Percentiles rank a stretch among this genome's conserved stretches.
phyloP scores from a whole-genome alignment of 495 filamentous ascomycete species.

The Melanomma pulvis-pyrius region DNA sequence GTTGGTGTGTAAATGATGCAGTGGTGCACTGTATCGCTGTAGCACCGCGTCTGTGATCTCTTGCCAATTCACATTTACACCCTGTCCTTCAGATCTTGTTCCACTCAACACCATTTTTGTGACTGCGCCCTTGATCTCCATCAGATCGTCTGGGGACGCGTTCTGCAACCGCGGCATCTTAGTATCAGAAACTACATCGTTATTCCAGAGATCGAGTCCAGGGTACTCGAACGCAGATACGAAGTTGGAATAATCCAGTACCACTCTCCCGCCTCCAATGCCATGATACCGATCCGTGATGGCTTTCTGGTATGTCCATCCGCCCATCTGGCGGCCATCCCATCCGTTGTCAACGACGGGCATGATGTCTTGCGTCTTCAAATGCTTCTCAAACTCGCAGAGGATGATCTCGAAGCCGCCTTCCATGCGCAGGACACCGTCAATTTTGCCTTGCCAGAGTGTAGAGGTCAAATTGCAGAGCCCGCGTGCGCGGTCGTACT shows the following conservation, averaged over 20 bases:
- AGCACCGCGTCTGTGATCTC: conserved; percentile 63
- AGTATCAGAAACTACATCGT: conserved; percentile 8
- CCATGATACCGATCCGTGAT: conserved; percentile 61
- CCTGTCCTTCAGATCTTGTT: not conserved
- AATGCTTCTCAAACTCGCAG: conserved; percentile 56
- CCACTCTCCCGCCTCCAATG: conserved; percentile 57
- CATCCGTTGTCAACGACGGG: conserved; percentile 25
- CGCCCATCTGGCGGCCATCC: conserved; percentile 34
- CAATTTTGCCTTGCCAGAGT: conserved; percentile 55
- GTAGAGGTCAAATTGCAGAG: conserved; percentile 55
- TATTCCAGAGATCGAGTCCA: conserved; percentile 3
- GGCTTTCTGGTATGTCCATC: conserved; percentile 40
- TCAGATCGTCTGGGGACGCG: conserved; percentile 46
- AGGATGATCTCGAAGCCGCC: conserved; percentile 70
- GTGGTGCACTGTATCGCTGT: conserved; percentile 56
- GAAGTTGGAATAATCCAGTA: conserved; percentile 64
- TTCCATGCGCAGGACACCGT: conserved; percentile 69
- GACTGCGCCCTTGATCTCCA: conserved; percentile 50
- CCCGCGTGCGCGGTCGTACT: conserved; percentile 51
- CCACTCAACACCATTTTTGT: conserved; percentile 42
- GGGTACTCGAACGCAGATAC: conserved; percentile 61
- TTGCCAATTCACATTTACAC: conserved; percentile 58
- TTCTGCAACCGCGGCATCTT: conserved; percentile 54
- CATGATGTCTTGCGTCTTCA: conserved; percentile 26
- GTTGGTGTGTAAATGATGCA: conserved; percentile 53